A percentile compares a stretch with the other conserved stretches of the same genome.
Conservation (phyloP, 371 early-diverging fungal genomes). For the Lichtheimia hyalospora region DNA sequence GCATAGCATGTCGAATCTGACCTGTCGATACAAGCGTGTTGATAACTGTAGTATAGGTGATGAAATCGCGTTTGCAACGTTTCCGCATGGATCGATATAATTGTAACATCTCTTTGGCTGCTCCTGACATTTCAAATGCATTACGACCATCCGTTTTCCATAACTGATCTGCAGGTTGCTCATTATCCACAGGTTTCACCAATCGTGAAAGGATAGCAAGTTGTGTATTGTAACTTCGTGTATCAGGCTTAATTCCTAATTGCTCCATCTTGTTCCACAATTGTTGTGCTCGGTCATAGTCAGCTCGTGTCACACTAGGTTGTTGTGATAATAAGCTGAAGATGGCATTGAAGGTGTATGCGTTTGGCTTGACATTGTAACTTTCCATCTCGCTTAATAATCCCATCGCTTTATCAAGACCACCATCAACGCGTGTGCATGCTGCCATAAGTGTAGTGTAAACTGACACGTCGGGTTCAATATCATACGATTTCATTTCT, state of each 20-base stretch:
- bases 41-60: constrained; percentile 41
- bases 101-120: constrained; percentile 29
- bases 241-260: constrained; percentile 27
- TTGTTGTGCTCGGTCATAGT: constrained; percentile 12
- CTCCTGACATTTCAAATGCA: constrained; percentile 12
- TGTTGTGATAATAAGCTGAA: constrained; percentile 24
- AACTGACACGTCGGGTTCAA: constrained; percentile 28
- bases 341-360: constrained; percentile 34
- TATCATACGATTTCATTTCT: constrained; percentile 28
- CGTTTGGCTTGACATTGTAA: constrained; percentile 27
- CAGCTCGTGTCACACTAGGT: constrained; percentile 1
- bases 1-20: constrained; percentile 31
- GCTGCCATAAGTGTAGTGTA: constrained; percentile 33
- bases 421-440: constrained; percentile 13
- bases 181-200: constrained; percentile 1
- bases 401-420: constrained; percentile 22
- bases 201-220: constrained; percentile 23
- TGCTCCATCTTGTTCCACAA: constrained; percentile 30
- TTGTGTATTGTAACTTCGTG: constrained; percentile 37
- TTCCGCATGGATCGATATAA: constrained; percentile 5
- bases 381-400: constrained; percentile 36
- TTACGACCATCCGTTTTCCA: constrained; percentile 7
- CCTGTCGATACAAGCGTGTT: constrained; percentile 22
- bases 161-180: not conserved
- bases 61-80: constrained; percentile 31